These are phyloP conservation scores for Debaryomyces singareniensis DNA, from an alignment of 1,139 yeast genomes.

Conservation along the genomic window DNA sequence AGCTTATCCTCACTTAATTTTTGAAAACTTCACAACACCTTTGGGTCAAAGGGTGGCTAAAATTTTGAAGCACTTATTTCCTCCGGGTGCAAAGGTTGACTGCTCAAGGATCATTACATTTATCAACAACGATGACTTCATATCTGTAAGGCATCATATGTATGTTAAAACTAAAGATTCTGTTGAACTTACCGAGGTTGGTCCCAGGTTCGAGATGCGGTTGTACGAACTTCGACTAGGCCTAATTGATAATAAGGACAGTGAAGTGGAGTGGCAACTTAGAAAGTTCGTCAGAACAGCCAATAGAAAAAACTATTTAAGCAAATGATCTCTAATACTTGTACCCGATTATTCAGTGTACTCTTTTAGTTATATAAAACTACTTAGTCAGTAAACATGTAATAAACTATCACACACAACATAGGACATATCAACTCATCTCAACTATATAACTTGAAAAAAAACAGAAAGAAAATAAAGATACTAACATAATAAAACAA, in stretches of 20 bases:
- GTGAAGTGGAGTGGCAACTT: conserved; percentile 96
- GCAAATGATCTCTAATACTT: too few species aligned
- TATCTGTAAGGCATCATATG: conserved; percentile 91
- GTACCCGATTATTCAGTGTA: too few species aligned
- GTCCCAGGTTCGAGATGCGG: conserved; percentile 98
- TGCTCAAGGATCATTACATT: conserved; percentile 86
- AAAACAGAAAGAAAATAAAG: conserved; percentile 2
- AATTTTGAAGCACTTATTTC: conserved; percentile 81
- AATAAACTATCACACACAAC: too few species aligned
- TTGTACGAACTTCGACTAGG: conserved; percentile 84
- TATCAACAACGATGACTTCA: conserved; percentile 84
- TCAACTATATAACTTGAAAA: not conserved
- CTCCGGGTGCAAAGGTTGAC: conserved; percentile 94
- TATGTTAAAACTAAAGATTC: conserved; percentile 83
- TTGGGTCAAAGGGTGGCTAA: conserved; percentile 81
- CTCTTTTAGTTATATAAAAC: too few species aligned
- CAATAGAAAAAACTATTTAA: conserved; percentile 81
- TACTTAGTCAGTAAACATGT: too few species aligned
- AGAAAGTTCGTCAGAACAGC: conserved; percentile 93
- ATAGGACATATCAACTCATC: too few species aligned
- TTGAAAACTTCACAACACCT: conserved; percentile 82
- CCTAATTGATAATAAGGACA: conserved; percentile 89
- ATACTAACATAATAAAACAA: conserved; percentile 1
- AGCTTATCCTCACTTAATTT: conserved; percentile 87
- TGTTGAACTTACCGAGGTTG: conserved; percentile 92